Base-by-base conservation (phyloP, 441 rosid species). In the Gossypium davidsonii region DNA sequence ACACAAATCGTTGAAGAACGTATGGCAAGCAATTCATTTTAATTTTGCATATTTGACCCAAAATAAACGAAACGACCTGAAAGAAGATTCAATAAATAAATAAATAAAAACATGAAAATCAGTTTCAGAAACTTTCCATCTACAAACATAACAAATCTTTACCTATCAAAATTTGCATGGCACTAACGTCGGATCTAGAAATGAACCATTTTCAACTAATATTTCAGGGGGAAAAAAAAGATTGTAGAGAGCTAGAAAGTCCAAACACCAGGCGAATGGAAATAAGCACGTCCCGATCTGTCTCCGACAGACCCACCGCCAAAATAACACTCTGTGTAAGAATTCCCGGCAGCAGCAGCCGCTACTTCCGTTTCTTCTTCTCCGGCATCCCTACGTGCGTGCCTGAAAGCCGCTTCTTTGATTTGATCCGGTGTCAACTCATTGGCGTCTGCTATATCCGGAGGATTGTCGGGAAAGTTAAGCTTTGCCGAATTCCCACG, bases 391-490 rank as follows among this genome's bases (percentile, higher is more conserved):
- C 74, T 64, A 8, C 74, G 74, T 0, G 90, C 83, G 59, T 83
- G 86, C 69, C 77, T 74, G 3, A 73, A 53, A 15, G 90, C 90
- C n/a, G 67, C 77, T 65, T 78, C 81, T 63, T 82, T 83, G 51
- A 86, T 80, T 82, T 83, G 83, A 46, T 64, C 15, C 0, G 84
- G 82, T 2, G 85, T 78, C 48, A 83, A 53, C 5, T 68, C 78
- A 6, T 18, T 3, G 0, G 61, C 62, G 55, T 48, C 55, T 6
- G 84, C 75, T 10, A 84, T 71, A 28, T 83, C 81, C 8, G 90
- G 88, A 18, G 76, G 85, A 55, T 71, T 26, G 7, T 72, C 69
- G 0, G 88, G 88, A 61, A 84, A 84, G 56, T 86, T 86, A 60
- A 85, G 79, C 39, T 48, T 57, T 3, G 72, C 87, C 0, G 84